Base-by-base conservation (phyloP, 345 rosid genomes). In the Salix udensis region DNA sequence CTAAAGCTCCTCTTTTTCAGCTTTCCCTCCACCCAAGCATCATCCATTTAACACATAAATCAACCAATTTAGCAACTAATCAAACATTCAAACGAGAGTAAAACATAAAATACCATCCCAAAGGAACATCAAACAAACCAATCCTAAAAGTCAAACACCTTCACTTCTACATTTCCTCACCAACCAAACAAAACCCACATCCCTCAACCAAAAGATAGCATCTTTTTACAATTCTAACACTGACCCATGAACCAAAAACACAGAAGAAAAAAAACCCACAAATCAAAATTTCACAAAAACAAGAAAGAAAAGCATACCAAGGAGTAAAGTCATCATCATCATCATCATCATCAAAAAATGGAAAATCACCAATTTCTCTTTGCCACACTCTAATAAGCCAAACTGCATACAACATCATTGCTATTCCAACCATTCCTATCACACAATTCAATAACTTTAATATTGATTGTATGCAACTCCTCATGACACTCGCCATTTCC, bases 331-430 rank as follows among this genome's bases (percentile, higher is more conserved):
- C 74, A 44, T 78, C 75, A 77, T 86, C 72, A 71, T 83, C 26
- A 71, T 83, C 26, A 24, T 24, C 48, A 36, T 80, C 89, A 67
- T 65, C 70, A 68, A 65, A 75, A 67, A 87, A 80, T 23, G 95
- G 97, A 3, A 85, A 76, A 58, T 81, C 82, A 53, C 90, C 92
- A 77, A 77, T 82, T 79, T 89, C 84, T 74, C 86, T 85, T 76
- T 87, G 83, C 98, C 98, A 94, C 77, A 82, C 88, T 83, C 89
- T 83, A 68, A 92, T 83, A 34, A 93, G 81, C 98, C 98, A 94
- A 70, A 88, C 84, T 16, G 90, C 80, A 80, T 90, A 91, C 72
- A 94, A 65, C 18, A 96, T 77, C 94, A 88, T 86, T 28, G 90
- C 92, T 40, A 91, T 44, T n/a, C 98, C 99, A 79, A 88, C 91